phyloP scores from a whole-genome alignment of 2,329 filamentous ascomycete species.

The Podosphaera leucotricha region DNA sequence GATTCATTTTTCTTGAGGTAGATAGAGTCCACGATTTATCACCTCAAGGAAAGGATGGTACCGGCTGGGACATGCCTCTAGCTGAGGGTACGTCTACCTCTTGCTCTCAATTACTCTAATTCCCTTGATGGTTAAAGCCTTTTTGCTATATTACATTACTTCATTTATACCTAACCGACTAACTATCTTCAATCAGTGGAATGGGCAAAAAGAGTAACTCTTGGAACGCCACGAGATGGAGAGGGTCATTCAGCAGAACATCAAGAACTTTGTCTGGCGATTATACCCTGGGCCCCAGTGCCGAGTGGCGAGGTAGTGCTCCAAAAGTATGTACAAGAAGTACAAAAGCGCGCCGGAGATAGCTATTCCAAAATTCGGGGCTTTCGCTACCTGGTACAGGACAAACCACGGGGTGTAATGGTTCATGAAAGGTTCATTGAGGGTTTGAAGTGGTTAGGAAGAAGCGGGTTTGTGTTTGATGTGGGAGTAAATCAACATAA shows the following conservation, averaged over 20 bases:
- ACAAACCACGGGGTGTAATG: constrained; percentile 44
- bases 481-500: constrained; percentile 60
- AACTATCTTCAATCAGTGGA: constrained; percentile 24
- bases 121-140: background rate
- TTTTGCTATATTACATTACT: too few species aligned
- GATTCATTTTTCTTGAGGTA: constrained; percentile 66
- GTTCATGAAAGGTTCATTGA: constrained; percentile 39
- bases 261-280: constrained; percentile 35
- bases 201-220: constrained; percentile 41
- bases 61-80: constrained; percentile 44
- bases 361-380: constrained; percentile 46
- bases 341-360: constrained; percentile 32
- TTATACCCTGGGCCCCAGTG: constrained; percentile 73
- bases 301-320: constrained; percentile 37
- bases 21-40: constrained; percentile 43
- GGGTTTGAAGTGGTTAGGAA: constrained; percentile 38
- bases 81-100: constrained; percentile 24
- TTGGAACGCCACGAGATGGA: constrained; percentile 29
- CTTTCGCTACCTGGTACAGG: constrained; percentile 64
- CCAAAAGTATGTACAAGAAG: constrained; percentile 38
- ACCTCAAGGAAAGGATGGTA: constrained; percentile 21
- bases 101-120: background rate
- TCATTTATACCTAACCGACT: too few species aligned
- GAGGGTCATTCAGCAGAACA: constrained; percentile 33
- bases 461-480: constrained; percentile 48